These are phyloP conservation scores for Aspergillus sp. DNA, from an alignment of 2,329 filamentous ascomycete species.

Conservation along the genomic window DNA sequence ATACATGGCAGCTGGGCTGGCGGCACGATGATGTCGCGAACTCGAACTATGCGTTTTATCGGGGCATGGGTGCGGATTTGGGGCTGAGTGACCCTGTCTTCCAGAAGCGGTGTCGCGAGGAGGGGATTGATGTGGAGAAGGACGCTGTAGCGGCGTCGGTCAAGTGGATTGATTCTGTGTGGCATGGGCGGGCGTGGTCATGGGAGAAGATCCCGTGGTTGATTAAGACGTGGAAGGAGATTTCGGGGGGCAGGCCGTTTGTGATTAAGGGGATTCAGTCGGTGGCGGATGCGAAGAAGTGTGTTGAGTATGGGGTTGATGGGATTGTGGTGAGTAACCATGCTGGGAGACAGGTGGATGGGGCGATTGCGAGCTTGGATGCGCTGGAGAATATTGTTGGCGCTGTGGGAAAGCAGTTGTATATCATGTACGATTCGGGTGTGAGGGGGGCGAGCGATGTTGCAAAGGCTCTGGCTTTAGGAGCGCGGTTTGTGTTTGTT, in stretches of 20 bases:
- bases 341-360: constrained; percentile 66
- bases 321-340: constrained; percentile 72
- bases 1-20: constrained; percentile 66
- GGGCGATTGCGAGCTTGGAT: constrained; percentile 59
- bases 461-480: constrained; percentile 61
- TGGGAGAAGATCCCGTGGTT: constrained; percentile 70
- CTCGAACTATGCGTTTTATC: constrained; percentile 64
- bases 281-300: constrained; percentile 61
- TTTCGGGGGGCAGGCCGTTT: constrained; percentile 49
- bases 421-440: constrained; percentile 63
- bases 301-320: constrained; percentile 61
- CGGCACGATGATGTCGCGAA: constrained; percentile 50
- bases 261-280: constrained; percentile 71
- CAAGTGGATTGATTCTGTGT: constrained; percentile 65
- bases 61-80: constrained; percentile 57
- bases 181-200: constrained; percentile 62
- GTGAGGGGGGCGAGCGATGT: constrained; percentile 58
- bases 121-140: constrained; percentile 54
- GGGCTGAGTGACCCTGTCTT: constrained; percentile 63
- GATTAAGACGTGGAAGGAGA: constrained; percentile 56
- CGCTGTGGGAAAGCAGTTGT: constrained; percentile 51
- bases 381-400: constrained; percentile 59
- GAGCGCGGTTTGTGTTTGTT: constrained; percentile 63
- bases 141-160: constrained; percentile 56
- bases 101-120: constrained; percentile 51